Conservation (phyloP, 1,284 basidiomycete genomes). For the Ustilago bromivora region DNA sequence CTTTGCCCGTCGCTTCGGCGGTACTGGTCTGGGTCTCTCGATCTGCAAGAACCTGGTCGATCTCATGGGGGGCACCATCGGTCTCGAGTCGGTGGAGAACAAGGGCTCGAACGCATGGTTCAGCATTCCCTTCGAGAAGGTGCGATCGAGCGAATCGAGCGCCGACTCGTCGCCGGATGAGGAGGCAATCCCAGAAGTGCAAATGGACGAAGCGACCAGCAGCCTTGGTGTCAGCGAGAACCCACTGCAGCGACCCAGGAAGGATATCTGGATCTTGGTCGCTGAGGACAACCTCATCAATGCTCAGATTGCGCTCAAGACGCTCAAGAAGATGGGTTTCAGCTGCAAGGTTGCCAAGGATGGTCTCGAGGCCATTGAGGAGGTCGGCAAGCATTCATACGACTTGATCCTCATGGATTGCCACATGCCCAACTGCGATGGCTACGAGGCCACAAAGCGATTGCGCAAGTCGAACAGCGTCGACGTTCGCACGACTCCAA, state of each 20-base stretch:
- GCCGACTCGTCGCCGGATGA: slow-evolving; percentile 43
- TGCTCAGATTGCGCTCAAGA: slow-evolving; percentile 64
- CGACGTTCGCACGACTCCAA: slow-evolving; percentile 58
- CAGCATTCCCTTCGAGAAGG: slow-evolving; percentile 62
- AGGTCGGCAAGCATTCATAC: slow-evolving; percentile 55
- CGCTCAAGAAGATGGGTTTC: slow-evolving; percentile 67
- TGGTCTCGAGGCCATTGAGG: slow-evolving; percentile 60
- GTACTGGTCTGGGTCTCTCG: slow-evolving; percentile 64
- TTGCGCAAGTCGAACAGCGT: slow-evolving; percentile 57
- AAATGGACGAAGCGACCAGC: slow-evolving; percentile 53
- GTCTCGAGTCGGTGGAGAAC: slow-evolving; percentile 63
- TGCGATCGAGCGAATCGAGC: slow-evolving; percentile 25
- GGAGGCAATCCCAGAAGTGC: slow-evolving; percentile 23
- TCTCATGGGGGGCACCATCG: slow-evolving; percentile 64
- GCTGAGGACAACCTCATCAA: slow-evolving; percentile 68
- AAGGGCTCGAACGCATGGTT: slow-evolving; percentile 66
- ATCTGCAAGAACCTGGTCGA: slow-evolving; percentile 64
- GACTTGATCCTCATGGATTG: slow-evolving; percentile 61
- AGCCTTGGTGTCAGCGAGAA: slow-evolving; percentile 54
- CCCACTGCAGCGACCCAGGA: slow-evolving; percentile 52
- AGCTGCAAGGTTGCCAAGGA: slow-evolving; percentile 64
- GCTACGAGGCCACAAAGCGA: slow-evolving; percentile 62
- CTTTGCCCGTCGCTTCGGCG: slow-evolving; percentile 63
- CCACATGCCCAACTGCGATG: slow-evolving; percentile 65
- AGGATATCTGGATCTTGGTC: slow-evolving; percentile 66